Conservation (phyloP, 176 grass and related monocot species). For the Raddia distichophylla region DNA sequence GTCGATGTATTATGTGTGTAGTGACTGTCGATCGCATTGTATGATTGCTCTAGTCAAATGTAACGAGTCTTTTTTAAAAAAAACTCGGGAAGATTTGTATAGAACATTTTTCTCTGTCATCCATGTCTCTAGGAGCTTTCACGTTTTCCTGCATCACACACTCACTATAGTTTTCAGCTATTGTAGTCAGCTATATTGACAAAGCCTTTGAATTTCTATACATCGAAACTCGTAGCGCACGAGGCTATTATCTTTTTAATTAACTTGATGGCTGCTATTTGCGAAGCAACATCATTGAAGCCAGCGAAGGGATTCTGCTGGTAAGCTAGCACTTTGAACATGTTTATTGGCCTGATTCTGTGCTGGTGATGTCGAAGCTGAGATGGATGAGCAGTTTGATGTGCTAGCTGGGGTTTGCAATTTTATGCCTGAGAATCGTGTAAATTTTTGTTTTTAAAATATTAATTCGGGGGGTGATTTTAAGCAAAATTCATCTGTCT, state of each 20-base stretch:
- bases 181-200: not conserved
- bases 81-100: conserved; percentile 15
- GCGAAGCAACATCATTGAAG: not conserved
- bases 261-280: not conserved
- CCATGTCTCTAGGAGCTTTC: not conserved
- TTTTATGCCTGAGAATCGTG: no score
- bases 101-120: not conserved
- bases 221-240: not conserved
- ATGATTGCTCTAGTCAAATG: not conserved
- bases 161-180: not conserved
- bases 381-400: no score
- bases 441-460: no score
- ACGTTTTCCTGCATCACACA: not conserved
- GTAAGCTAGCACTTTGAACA: no score
- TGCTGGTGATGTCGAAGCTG: no score
- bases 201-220: not conserved
- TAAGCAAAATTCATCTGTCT: no score
- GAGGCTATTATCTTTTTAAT: not conserved
- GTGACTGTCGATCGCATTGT: not conserved
- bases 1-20: not conserved
- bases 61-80: not conserved
- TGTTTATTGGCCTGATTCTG: no score
- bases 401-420: no score
- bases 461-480: no score
- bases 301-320: no score